Base-by-base conservation (phyloP, 2,329 filamentous ascomycete genomes). In the Diplocarpon rosae region DNA sequence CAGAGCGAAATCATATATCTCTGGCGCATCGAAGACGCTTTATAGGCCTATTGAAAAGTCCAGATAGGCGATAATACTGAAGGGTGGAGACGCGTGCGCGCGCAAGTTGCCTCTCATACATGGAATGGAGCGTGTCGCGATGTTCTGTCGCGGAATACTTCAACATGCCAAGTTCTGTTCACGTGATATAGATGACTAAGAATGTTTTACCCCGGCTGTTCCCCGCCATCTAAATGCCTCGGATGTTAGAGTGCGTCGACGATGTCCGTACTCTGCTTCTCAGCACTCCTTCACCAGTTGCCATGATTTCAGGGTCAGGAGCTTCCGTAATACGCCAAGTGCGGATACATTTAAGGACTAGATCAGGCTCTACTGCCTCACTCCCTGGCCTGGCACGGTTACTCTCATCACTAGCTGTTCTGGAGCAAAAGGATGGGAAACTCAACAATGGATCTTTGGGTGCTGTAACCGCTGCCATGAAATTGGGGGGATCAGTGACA, bases 371-470 rank as follows among this genome's bases (percentile, higher is more conserved):
- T 62, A 61, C 66, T 48, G 50, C 56, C 11, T 61, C 59, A 11
- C 46, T 59, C 63, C 78, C 77, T 46, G 71, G 75, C 50, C 67
- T 83, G 52, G 72, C 73, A 56, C 76, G 84, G 57, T 70, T 94
- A 49, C 73, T 93, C 47, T 95, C 89, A 40, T 92, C 89, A 30
- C 76, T 98, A 45, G 90, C 90, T 37, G 71, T 98, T 43, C 77
- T 98, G 50, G 92, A 98, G 68, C 92, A 96, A 67, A 80, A 82
- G 59, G 84, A 94, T 59, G 92, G 92, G 50, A 82, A 88, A 67
- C 76, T 98, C 53, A 88, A 86, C 61, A 67, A 75, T 50, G 82
- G 84, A 16, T 95, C 89, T 5, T 70, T 95, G 45, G 85, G 85
- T 59, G 83, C 88, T 36, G 76, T 96, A 47, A 84, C 85, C 8